Conservation (phyloP, 345 rosid species). For the Salix udensis region DNA sequence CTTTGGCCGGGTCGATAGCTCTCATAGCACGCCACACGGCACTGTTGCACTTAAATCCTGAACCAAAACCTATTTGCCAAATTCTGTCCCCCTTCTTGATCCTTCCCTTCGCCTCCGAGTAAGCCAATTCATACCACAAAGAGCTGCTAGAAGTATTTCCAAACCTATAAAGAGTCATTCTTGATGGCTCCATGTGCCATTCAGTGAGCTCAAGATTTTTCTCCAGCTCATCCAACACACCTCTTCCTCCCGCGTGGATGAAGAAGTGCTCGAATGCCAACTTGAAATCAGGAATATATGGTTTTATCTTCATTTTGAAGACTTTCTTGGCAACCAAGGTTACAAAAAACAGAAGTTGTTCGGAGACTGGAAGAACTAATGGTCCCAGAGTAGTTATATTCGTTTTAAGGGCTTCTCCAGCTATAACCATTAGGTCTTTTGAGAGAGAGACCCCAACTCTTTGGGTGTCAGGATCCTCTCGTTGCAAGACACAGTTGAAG, state of each 20-base stretch:
- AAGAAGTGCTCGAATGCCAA: conserved; percentile 87
- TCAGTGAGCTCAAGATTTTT: conserved; percentile 66
- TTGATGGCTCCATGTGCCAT: conserved; percentile 92
- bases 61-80: conserved; percentile 92
- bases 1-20: conserved; percentile 61
- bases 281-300: conserved; percentile 56
- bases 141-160: conserved; percentile 93
- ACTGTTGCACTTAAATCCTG: conserved; percentile 93
- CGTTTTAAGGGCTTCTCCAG: no score
- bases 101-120: conserved; percentile 83
- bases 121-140: conserved; percentile 82
- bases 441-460: no score
- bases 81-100: conserved; percentile 72
- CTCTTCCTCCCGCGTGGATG: conserved; percentile 86
- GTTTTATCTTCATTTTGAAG: no score
- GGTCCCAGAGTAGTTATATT: no score
- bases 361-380: no score
- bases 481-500: no score
- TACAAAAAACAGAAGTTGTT: no score
- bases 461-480: no score
- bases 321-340: no score
- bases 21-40: conserved; percentile 78
- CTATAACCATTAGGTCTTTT: no score
- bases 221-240: conserved; percentile 81
- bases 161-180: conserved; percentile 81